A percentile compares a stretch with the other conserved stretches of the same genome.
Evolutionary conservation across 306 rosid species (phyloP).

Genomic region (Albizia julibrissin): DNA sequence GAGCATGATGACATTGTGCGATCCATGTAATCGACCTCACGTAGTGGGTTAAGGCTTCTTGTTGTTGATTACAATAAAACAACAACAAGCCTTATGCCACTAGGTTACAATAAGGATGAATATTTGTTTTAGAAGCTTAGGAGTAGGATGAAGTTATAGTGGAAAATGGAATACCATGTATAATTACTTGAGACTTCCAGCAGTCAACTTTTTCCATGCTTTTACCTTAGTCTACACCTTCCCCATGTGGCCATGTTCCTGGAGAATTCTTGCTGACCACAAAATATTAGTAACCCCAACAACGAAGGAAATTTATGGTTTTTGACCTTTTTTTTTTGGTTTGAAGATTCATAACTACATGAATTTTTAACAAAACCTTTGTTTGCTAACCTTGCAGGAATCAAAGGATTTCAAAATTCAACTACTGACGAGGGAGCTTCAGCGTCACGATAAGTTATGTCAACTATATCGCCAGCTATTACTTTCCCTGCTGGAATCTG

Average conservation of each 20-base stretch:
- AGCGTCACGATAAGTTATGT: constrained; percentile 40
- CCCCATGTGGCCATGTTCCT: neutral
- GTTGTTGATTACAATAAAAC: too few relatives aligned
- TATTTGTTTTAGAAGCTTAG: neutral
- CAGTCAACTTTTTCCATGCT: neutral
- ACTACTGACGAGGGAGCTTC: constrained; percentile 39
- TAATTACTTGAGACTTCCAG: neutral
- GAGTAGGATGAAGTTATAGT: neutral
- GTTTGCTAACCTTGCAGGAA: constrained; percentile 32
- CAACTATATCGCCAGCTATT: constrained; percentile 27
- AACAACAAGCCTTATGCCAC: too few relatives aligned
- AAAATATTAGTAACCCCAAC: neutral
- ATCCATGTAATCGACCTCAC: too few relatives aligned
- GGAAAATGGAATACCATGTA: neutral
- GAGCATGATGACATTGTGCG: too few relatives aligned
- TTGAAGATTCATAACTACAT: constrained; percentile 13
- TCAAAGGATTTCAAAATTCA: constrained; percentile 43
- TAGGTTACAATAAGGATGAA: neutral
- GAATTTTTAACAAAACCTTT: constrained; percentile 8
- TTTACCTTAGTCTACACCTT: constrained; percentile 4
- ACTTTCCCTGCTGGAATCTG: constrained; percentile 34
- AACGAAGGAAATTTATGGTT: neutral
- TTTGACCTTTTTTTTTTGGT: neutral
- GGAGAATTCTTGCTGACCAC: neutral
- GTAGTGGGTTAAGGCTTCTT: too few relatives aligned